phyloP scores from a whole-genome alignment of 2,329 filamentous ascomycete genomes.

The Sporothrix curviconia region DNA sequence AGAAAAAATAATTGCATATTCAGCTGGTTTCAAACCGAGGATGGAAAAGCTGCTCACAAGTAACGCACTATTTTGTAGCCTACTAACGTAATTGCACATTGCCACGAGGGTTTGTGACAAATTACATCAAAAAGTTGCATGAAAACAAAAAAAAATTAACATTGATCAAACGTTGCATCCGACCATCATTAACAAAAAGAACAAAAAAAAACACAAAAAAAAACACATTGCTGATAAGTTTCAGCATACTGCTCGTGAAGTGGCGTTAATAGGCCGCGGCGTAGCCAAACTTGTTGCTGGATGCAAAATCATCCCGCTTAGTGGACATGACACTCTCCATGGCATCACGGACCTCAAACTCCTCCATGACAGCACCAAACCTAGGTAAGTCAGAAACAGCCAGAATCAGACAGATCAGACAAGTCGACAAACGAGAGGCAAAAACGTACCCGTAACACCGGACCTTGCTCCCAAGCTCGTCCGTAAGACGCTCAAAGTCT shows the following conservation, averaged over 20 bases:
- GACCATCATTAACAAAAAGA: too few species aligned
- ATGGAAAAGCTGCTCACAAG: too few species aligned
- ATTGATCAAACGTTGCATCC: too few species aligned
- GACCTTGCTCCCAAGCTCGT: slow-evolving; percentile 71
- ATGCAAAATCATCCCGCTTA: slow-evolving; percentile 35
- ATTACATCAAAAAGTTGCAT: background rate
- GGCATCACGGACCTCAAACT: slow-evolving; percentile 69
- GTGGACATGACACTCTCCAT: slow-evolving; percentile 62
- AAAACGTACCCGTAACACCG: slow-evolving; percentile 82
- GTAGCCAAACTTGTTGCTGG: background rate
- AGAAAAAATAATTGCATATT: too few species aligned
- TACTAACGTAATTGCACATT: too few species aligned
- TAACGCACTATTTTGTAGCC: too few species aligned
- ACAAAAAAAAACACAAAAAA: too few species aligned
- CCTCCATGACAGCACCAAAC: slow-evolving; percentile 58
- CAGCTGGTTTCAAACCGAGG: too few species aligned
- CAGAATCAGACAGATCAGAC: background rate
- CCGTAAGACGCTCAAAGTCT: slow-evolving; percentile 66
- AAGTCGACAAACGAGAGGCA: slow-evolving; percentile 8
- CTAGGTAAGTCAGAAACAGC: slow-evolving; percentile 29
- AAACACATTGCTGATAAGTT: too few species aligned
- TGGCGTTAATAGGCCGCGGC: background rate
- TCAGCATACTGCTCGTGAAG: too few species aligned
- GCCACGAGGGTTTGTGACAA: too few species aligned
- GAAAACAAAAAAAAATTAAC: too few species aligned